Conservation (phyloP, 306 rosid genomes). For the Cucurbita ficifolia region DNA sequence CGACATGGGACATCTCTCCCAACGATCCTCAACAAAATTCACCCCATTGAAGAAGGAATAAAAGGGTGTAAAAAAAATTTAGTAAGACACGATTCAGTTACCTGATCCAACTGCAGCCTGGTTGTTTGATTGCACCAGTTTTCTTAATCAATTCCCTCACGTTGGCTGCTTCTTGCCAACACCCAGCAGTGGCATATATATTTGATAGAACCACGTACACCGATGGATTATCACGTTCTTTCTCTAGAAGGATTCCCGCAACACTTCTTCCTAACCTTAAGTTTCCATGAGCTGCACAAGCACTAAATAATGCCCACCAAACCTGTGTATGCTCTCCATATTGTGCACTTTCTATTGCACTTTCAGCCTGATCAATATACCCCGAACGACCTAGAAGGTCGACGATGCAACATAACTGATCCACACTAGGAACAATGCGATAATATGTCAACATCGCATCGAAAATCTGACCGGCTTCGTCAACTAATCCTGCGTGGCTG, state of each 20-base stretch:
- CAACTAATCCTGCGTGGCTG: constrained; percentile 62
- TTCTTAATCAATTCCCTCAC: constrained; percentile 28
- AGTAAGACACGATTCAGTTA: background rate
- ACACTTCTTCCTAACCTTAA: background rate
- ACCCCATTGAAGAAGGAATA: background rate
- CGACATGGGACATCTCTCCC: too few species aligned
- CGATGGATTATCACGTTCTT: constrained; percentile 35
- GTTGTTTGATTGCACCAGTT: constrained; percentile 33
- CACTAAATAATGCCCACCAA: constrained; percentile 73
- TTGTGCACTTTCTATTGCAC: constrained; percentile 25
- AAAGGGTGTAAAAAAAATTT: background rate
- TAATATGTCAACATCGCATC: constrained; percentile 37
- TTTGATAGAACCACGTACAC: constrained; percentile 45
- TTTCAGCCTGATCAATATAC: constrained; percentile 63
- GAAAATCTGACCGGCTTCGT: constrained; percentile 42
- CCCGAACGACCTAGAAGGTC: constrained; percentile 66
- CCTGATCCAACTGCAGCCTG: constrained; percentile 68
- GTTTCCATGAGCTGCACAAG: constrained; percentile 62
- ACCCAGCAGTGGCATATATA: constrained; percentile 2
- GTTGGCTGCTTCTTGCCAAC: background rate
- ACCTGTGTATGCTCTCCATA: constrained; percentile 44
- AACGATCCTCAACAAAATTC: too few species aligned
- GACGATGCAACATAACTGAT: constrained; percentile 67
- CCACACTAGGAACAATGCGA: constrained; percentile 31
- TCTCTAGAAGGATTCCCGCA: background rate